Evolutionary conservation across 2,329 filamentous ascomycete species (phyloP).

Genomic region (Zopfia rhizophila): DNA sequence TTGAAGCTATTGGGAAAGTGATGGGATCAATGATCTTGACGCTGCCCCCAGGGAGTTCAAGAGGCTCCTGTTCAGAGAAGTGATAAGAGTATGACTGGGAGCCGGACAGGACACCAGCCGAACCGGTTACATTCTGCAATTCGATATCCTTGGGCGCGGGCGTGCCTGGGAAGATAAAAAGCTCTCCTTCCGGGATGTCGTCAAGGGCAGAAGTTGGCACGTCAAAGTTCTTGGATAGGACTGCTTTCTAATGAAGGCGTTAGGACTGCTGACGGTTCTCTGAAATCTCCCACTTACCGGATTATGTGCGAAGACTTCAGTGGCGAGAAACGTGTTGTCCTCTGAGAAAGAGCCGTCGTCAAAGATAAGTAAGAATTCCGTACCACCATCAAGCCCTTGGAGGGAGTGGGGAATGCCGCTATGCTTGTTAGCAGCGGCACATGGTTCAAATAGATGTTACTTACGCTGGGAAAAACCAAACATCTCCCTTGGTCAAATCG

Average conservation of each 20-base stretch:
- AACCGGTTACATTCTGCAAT: constrained; percentile 58
- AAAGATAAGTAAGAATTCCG: constrained; percentile 70
- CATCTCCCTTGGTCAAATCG: constrained; percentile 53
- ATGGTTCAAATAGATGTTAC: background rate
- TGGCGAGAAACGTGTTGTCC: constrained; percentile 68
- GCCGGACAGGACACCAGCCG: constrained; percentile 43
- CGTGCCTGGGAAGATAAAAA: constrained; percentile 57
- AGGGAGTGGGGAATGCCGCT: constrained; percentile 56
- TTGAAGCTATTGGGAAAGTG: constrained; percentile 66
- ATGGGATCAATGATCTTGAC: constrained; percentile 69
- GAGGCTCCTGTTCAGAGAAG: constrained; percentile 60
- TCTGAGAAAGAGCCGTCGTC: constrained; percentile 68
- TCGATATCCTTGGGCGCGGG: constrained; percentile 49
- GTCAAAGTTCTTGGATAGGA: constrained; percentile 57
- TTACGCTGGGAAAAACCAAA: constrained; percentile 48
- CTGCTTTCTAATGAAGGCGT: constrained; percentile 48
- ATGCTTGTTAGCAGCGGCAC: background rate
- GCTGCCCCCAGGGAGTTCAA: constrained; percentile 64
- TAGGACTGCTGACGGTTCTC: background rate
- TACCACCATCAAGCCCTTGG: constrained; percentile 65
- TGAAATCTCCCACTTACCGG: constrained; percentile 38
- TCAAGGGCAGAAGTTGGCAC: constrained; percentile 50
- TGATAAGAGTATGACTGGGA: constrained; percentile 53
- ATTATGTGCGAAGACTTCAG: constrained; percentile 61
- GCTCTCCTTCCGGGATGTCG: constrained; percentile 49